Evolutionary conservation across 768 basidiomycete genomes (phyloP).

Genomic region (Pulveroboletus sp.): DNA sequence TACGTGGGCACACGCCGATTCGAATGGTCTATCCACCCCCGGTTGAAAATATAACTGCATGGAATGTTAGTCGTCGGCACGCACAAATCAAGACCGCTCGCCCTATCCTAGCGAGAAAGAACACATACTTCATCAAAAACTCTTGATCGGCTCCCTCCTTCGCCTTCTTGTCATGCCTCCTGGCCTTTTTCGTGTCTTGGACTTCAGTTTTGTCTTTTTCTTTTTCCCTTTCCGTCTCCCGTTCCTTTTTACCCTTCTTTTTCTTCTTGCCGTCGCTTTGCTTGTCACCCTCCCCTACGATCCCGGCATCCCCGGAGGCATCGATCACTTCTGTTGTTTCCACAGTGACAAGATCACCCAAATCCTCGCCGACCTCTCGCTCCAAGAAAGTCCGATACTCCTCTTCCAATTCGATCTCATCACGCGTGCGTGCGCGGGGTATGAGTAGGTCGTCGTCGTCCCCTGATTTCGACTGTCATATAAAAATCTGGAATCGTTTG

Average conservation of each 20-base stretch:
- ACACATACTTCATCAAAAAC: constrained; percentile 81
- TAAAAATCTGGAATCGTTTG: no score
- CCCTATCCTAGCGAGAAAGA: not conserved
- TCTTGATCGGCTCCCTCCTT: constrained; percentile 75
- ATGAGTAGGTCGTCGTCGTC: constrained; percentile 68
- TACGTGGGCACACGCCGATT: constrained; percentile 78
- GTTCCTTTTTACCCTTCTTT: constrained; percentile 32
- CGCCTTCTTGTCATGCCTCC: constrained; percentile 25
- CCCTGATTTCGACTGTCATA: constrained; percentile 21
- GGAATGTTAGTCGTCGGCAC: not conserved
- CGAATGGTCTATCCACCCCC: constrained; percentile 92
- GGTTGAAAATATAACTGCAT: constrained; percentile 88
- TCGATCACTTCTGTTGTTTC: constrained; percentile 23
- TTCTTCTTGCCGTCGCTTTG: constrained; percentile 33
- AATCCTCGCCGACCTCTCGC: constrained; percentile 74
- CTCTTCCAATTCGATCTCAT: constrained; percentile 70
- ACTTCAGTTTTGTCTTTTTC: constrained; percentile 20
- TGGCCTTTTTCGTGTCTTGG: constrained; percentile 21
- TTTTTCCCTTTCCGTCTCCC: constrained; percentile 30
- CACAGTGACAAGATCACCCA: constrained; percentile 63
- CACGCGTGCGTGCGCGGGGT: constrained; percentile 70
- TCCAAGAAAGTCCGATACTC: constrained; percentile 82
- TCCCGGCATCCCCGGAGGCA: constrained; percentile 23
- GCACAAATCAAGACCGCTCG: not conserved
- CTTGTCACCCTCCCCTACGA: constrained; percentile 24